Conservation (phyloP, 148 eudicot genomes). For the Nepenthes mirabilis region DNA sequence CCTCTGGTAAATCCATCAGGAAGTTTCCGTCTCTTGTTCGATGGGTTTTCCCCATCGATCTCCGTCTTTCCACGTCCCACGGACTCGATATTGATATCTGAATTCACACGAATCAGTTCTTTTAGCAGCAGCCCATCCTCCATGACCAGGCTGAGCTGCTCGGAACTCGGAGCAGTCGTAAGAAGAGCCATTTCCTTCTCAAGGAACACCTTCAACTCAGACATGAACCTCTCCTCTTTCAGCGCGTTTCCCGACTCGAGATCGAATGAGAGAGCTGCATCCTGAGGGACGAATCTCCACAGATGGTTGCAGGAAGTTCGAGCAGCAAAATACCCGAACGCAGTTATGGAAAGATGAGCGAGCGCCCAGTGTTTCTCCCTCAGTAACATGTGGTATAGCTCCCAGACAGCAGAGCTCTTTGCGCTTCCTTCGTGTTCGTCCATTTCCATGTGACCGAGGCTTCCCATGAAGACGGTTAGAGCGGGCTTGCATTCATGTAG, state of each 20-base stretch:
- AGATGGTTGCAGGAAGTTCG: constrained; percentile 66
- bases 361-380: constrained; percentile 89
- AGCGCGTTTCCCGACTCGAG: constrained; percentile 37
- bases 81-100: constrained; percentile 6
- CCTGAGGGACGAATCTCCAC: constrained; percentile 82
- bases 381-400: constrained; percentile 65
- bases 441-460: constrained; percentile 53
- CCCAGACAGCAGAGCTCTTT: constrained; percentile 48
- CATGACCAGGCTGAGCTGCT: constrained; percentile 32
- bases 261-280: constrained; percentile 88
- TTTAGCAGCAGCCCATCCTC: constrained; percentile 46
- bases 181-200: constrained; percentile 64
- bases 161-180: constrained; percentile 21
- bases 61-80: constrained; percentile 24
- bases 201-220: constrained; percentile 63
- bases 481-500: constrained; percentile 63
- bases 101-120: constrained; percentile 22
- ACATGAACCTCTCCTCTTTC: constrained; percentile 63
- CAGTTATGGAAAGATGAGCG: constrained; percentile 51
- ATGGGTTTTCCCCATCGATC: constrained; percentile 21
- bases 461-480: constrained; percentile 66
- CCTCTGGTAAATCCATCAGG: constrained; percentile 57
- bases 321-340: constrained; percentile 86
- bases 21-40: constrained; percentile 48
- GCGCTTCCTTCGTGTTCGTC: constrained; percentile 33